Evolutionary conservation across 2,329 filamentous ascomycete species (phyloP).

Genomic region (Lizonia empirigonia): DNA sequence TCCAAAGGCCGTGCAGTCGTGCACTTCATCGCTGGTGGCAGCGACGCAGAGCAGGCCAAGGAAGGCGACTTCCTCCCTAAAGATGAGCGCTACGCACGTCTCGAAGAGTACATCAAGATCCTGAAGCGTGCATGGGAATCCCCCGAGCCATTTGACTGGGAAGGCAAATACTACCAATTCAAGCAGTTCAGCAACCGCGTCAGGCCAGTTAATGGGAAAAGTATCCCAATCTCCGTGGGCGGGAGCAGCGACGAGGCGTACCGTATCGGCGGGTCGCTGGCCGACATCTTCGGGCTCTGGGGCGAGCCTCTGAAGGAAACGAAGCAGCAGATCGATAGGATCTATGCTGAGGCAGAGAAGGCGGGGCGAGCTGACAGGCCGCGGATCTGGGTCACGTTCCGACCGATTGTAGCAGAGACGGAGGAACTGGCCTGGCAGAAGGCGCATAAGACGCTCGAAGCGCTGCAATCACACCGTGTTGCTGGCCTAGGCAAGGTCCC

Average conservation of each 20-base stretch:
- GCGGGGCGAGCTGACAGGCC: slow-evolving; percentile 62
- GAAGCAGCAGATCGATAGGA: slow-evolving; percentile 65
- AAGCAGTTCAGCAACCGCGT: slow-evolving; percentile 63
- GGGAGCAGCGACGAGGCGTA: slow-evolving; percentile 65
- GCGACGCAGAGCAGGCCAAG: slow-evolving; percentile 63
- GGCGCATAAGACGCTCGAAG: slow-evolving; percentile 62
- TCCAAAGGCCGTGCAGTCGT: slow-evolving; percentile 63
- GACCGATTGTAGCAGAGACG: slow-evolving; percentile 65
- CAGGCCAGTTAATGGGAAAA: slow-evolving; percentile 56
- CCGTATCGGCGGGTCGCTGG: slow-evolving; percentile 62
- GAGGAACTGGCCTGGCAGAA: slow-evolving; percentile 68
- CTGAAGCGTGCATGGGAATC: slow-evolving; percentile 64
- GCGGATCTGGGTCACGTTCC: slow-evolving; percentile 68
- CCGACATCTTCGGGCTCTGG: slow-evolving; percentile 69
- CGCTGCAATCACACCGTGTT: slow-evolving; percentile 53
- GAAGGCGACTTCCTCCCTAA: slow-evolving; percentile 66
- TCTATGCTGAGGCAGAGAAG: slow-evolving; percentile 64
- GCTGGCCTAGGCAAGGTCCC: slow-evolving; percentile 10
- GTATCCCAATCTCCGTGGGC: slow-evolving; percentile 64
- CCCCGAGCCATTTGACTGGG: slow-evolving; percentile 65
- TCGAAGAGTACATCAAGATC: slow-evolving; percentile 68
- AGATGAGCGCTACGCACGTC: slow-evolving; percentile 61
- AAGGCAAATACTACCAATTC: slow-evolving; percentile 65
- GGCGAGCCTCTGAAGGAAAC: slow-evolving; percentile 68
- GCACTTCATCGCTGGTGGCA: slow-evolving; percentile 68